Evolutionary conservation across 192 early-diverging fungal genomes (phyloP), one percentile per base, ranked within the genome.

Genomic region (Linnemannia zychae): DNA sequence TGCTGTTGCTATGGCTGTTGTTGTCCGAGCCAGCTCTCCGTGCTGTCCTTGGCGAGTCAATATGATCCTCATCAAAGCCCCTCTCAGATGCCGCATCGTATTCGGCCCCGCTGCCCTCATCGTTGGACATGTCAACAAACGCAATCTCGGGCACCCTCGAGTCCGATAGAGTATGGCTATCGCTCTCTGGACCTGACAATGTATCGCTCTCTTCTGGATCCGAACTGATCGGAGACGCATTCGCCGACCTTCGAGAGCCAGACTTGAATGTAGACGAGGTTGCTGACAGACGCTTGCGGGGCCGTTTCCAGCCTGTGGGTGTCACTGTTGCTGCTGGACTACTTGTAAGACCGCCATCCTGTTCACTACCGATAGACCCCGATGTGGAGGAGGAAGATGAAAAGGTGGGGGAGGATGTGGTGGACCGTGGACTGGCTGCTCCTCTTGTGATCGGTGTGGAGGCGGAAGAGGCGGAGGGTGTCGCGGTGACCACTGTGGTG

Each of bases 401-500:
- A 24, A 9, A 57, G 24, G 46, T 34, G 24, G 67, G 31, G 71
- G 38, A 46, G 28, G 60, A 77, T 31, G 76, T n/a, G 24, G 74
- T 76, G 79, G 44, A 57, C 52, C 52, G n/a, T 57, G 52, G 52
- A 11, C 52, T 49, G 73, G 78, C 33, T 57, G 67, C 50, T 68
- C 67, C 34, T 18, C 36, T 70, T 13, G 65, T 15, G n/a, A n/a
- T n/a, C n/a, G n/a, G n/a, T 16, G 49, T 75, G 17, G 75, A 16
- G 20, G 31, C 34, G 13, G 63, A 46, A 17, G 7, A 40, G 31
- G 72, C 57, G 28, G 72, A 36, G 53, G 37, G 17, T 52, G 79
- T 75, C 71, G 75, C 69, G 49, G 79, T 70, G 70, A 75, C 79
- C 31, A 33, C 9, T 47, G 74, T 76, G 80, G 80, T 81, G 52